Evolutionary conservation across 345 rosid species (phyloP).

Genomic region (rapeseed (Brassica napus)): DNA sequence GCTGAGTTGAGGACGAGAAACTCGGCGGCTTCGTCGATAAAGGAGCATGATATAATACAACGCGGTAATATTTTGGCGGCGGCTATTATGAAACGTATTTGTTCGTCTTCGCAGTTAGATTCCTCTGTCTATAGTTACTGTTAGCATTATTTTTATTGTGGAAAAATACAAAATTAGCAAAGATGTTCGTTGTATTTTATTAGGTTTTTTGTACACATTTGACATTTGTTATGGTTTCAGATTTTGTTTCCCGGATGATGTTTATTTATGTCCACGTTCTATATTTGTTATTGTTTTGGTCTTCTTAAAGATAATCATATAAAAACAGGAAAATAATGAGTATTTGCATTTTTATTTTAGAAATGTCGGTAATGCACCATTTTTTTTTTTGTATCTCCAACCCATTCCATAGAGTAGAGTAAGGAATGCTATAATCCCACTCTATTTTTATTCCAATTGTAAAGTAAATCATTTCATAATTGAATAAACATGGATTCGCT

Average conservation of each 20-base stretch:
- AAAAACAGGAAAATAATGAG: not conserved
- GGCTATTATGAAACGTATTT: slow-evolving; percentile 60
- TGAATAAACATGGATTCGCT: too few species aligned
- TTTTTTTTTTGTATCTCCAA: not conserved
- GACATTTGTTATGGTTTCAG: slow-evolving; percentile 30
- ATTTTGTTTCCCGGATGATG: slow-evolving; percentile 17
- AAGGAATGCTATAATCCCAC: too few species aligned
- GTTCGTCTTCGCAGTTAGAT: slow-evolving; percentile 55
- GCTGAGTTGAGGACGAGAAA: slow-evolving; percentile 36
- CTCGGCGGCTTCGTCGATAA: slow-evolving; percentile 30
- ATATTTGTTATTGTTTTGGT: slow-evolving; percentile 20
- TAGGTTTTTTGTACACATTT: slow-evolving; percentile 30
- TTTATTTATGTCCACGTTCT: slow-evolving; percentile 33
- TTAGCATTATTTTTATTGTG: slow-evolving; percentile 30
- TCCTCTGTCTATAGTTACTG: slow-evolving; percentile 72
- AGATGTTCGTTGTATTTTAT: not conserved
- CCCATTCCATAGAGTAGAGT: too few species aligned
- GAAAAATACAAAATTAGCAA: not conserved
- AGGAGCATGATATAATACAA: slow-evolving; percentile 40
- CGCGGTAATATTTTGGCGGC: slow-evolving; percentile 39
- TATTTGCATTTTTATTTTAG: not conserved
- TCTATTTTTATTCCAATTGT: too few species aligned
- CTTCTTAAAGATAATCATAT: not conserved
- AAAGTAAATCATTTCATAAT: too few species aligned
- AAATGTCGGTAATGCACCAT: slow-evolving; percentile 3